Conservation (phyloP, 208 protist species). For the Crithidia brevicula region DNA sequence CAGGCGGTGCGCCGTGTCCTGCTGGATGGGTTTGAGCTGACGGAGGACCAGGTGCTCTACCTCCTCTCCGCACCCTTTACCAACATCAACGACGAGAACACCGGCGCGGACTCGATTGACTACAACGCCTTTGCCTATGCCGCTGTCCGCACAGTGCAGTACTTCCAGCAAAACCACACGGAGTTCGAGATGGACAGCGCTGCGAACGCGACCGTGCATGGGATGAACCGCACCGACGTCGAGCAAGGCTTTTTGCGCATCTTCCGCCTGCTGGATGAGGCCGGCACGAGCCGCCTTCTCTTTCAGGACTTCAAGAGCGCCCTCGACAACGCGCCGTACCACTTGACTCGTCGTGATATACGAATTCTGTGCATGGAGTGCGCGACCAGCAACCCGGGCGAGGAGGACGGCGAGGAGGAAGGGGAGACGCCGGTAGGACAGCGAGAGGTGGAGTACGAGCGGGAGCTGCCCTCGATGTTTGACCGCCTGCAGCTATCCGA, state of each 20-base stretch:
- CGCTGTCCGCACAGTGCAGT: slow-evolving; percentile 63
- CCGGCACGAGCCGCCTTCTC: slow-evolving; percentile 56
- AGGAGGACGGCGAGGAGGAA: slow-evolving; percentile 16
- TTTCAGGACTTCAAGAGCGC: slow-evolving; percentile 67
- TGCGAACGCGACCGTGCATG: slow-evolving; percentile 76
- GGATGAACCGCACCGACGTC: slow-evolving; percentile 76
- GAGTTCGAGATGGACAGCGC: slow-evolving; percentile 59
- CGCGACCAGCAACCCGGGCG: slow-evolving; percentile 31
- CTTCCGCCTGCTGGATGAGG: slow-evolving; percentile 72
- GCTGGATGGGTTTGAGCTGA: slow-evolving; percentile 61
- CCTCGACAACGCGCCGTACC: slow-evolving; percentile 73
- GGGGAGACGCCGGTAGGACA: background rate
- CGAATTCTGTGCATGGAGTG: slow-evolving; percentile 72
- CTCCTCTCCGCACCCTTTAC: slow-evolving; percentile 65
- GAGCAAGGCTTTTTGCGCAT: slow-evolving; percentile 79
- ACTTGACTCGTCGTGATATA: slow-evolving; percentile 86
- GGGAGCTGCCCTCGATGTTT: slow-evolving; percentile 75
- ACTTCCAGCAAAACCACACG: slow-evolving; percentile 67
- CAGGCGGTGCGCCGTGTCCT: slow-evolving; percentile 55
- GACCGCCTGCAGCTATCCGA: slow-evolving; percentile 73
- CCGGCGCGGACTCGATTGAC: slow-evolving; percentile 49
- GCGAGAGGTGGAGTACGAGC: slow-evolving; percentile 74
- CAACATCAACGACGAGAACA: slow-evolving; percentile 29
- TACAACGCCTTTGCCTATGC: slow-evolving; percentile 68
- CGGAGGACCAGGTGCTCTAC: slow-evolving; percentile 77